These are phyloP conservation scores for Penicillium sp. DNA, from an alignment of 2,329 filamentous ascomycete species.

Conservation along the genomic window DNA sequence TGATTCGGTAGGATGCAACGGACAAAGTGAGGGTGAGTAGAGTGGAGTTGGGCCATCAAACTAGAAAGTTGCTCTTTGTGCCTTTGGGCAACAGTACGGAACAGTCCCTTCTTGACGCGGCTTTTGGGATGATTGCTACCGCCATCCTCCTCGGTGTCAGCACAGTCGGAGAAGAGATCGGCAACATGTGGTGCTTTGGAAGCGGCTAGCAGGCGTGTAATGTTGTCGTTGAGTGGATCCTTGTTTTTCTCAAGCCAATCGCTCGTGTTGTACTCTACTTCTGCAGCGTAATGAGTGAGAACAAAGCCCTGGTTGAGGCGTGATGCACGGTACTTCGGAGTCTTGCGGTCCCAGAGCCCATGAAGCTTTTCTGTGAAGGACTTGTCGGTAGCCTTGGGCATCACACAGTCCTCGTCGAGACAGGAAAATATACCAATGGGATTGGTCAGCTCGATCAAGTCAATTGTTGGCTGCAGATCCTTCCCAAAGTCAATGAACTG, in stretches of 20 bases:
- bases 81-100: constrained; percentile 91
- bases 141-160: constrained; percentile 70
- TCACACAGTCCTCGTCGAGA: constrained; percentile 94
- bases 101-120: constrained; percentile 93
- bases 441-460: constrained; percentile 91
- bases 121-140: constrained; percentile 60
- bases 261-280: constrained; percentile 93
- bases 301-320: constrained; percentile 88
- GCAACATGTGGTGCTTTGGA: constrained; percentile 83
- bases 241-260: constrained; percentile 99
- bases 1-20: constrained; percentile 97
- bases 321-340: constrained; percentile 84
- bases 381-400: constrained; percentile 97
- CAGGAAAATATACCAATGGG: constrained; percentile 99
- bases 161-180: constrained; percentile 81
- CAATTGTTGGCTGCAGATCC: constrained; percentile 94
- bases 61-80: constrained; percentile 99
- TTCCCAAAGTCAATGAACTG: constrained; percentile 99
- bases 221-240: constrained; percentile 93
- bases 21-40: constrained; percentile 96
- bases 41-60: constrained; percentile 89
- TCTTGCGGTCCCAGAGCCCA: constrained; percentile 93
- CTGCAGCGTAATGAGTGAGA: constrained; percentile 93
- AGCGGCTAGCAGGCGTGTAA: constrained; percentile 78
- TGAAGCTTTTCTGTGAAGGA: constrained; percentile 98